phyloP scores from a whole-genome alignment of 1,139 yeast genomes.

The Kluyveromyces sp. region DNA sequence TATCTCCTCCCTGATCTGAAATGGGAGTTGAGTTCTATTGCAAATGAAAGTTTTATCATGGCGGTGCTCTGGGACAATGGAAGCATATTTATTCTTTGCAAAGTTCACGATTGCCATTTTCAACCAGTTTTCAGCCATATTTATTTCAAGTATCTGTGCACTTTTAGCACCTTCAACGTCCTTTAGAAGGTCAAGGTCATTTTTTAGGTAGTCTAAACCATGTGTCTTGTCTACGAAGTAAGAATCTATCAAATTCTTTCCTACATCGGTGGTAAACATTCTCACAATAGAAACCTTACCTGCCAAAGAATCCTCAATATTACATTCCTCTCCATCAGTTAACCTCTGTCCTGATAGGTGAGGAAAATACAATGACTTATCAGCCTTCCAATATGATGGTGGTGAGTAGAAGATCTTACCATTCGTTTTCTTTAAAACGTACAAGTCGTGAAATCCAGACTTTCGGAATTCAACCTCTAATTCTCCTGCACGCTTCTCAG shows the following conservation, averaged over 20 bases:
- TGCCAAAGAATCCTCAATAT: constrained; percentile 32
- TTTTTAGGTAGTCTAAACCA: constrained; percentile 20
- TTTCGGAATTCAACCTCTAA: constrained; percentile 73
- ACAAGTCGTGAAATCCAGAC: constrained; percentile 81
- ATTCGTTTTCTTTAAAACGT: constrained; percentile 67
- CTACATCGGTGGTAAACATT: constrained; percentile 47
- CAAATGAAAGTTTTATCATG: constrained; percentile 56
- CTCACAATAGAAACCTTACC: constrained; percentile 29
- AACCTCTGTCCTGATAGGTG: constrained; percentile 61
- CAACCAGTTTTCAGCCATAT: constrained; percentile 61
- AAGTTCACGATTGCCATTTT: constrained; percentile 58
- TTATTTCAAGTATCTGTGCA: constrained; percentile 66
- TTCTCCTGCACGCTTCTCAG: constrained; percentile 48
- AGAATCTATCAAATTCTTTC: constrained; percentile 58
- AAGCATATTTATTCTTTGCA: constrained; percentile 40
- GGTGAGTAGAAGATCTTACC: constrained; percentile 87
- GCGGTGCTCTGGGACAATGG: constrained; percentile 42
- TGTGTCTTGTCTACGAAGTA: constrained; percentile 42
- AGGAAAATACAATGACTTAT: constrained; percentile 81
- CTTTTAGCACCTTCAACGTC: constrained; percentile 14
- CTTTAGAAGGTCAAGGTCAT: constrained; percentile 14
- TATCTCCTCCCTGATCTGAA: constrained; percentile 51
- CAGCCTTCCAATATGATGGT: constrained; percentile 60
- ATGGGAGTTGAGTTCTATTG: constrained; percentile 53
- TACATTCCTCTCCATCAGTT: constrained; percentile 32